Evolutionary conservation across 164 flowering plant genomes (phyloP), one percentile per base, ranked within the genome.

Genomic region (Dillenia turbinata): DNA sequence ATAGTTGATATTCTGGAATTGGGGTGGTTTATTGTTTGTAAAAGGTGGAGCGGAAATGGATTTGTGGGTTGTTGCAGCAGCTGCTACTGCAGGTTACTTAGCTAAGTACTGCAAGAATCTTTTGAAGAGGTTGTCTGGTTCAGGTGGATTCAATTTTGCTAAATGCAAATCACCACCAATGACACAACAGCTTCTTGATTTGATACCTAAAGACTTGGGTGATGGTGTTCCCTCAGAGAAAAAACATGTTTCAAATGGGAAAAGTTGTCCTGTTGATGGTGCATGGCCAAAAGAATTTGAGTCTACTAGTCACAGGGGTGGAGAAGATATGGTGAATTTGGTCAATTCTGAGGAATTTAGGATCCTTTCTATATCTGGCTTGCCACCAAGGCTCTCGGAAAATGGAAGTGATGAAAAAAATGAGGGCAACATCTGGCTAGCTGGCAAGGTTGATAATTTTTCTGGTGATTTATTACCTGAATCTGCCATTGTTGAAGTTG

Each of bases 31-130:
- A 9, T 22, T 53, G 24, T 53, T 52, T 33, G 44, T 43, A 40
- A 15, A 10, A 33, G 40, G 47, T 60, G 49, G 72, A 59, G 64
- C 11, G 9, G 19, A 71, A 58, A 90, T 90, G 95, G 93, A 90
- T 69, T 62, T 78, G 52, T 84, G 87, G 96, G 71, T 87, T 57
- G 85, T 81, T 64, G 87, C 80, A 52, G 94, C 83, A 9, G 88
- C 86, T 49, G 86, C 91, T 55, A 85, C 86, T 56, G 87, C 90
- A 56, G 93, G 88, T 53, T 81, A 73, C 61, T 48, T 87, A 50
- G 78, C 85, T 13, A 86, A 84, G 68, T 67, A 70, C 59, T 77
- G 78, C 85, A 66, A 85, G 68, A 71, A 77, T 54, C 24, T 71
- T 50, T 54, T 61, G 5, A 73, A 69, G 49, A 70, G 53, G 19